phyloP scores from a whole-genome alignment of 371 early-diverging fungal genomes.

The Coemansia sp. region DNA sequence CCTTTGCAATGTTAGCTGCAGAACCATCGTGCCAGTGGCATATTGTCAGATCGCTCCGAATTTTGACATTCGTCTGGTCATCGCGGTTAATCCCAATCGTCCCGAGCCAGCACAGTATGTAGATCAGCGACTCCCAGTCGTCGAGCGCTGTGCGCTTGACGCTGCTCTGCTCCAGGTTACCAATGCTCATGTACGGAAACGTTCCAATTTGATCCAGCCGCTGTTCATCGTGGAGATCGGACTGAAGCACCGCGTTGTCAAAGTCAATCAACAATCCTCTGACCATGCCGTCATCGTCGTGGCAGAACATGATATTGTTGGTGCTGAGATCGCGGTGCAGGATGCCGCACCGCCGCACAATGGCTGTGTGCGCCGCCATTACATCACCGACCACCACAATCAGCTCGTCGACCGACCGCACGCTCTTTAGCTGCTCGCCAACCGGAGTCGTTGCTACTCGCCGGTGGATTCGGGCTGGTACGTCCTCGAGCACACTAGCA shows the following conservation, averaged over 20 bases:
- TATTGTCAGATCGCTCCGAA: no score
- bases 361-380: conserved; percentile 1
- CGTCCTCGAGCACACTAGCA: neutral
- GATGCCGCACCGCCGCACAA: neutral
- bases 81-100: conserved; percentile 6
- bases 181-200: conserved; percentile 18
- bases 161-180: conserved; percentile 1
- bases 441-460: conserved; percentile 20
- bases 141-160: conserved; percentile 15
- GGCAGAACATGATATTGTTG: conserved; percentile 15
- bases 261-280: conserved; percentile 23
- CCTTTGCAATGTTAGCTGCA: no score
- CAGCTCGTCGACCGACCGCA: neutral
- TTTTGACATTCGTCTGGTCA: neutral
- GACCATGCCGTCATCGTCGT: neutral
- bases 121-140: conserved; percentile 30
- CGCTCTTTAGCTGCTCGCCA: neutral
- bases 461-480: conserved; percentile 1
- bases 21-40: no score
- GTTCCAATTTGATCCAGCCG: conserved; percentile 11
- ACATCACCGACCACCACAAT: conserved; percentile 18
- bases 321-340: conserved; percentile 15
- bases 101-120: conserved; percentile 20
- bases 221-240: neutral
- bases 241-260: conserved; percentile 6